Evolutionary conservation across 2,329 filamentous ascomycete genomes (phyloP), one percentile per base, ranked within the genome.

Genomic region (Neoscytalidium dimidiatum): DNA sequence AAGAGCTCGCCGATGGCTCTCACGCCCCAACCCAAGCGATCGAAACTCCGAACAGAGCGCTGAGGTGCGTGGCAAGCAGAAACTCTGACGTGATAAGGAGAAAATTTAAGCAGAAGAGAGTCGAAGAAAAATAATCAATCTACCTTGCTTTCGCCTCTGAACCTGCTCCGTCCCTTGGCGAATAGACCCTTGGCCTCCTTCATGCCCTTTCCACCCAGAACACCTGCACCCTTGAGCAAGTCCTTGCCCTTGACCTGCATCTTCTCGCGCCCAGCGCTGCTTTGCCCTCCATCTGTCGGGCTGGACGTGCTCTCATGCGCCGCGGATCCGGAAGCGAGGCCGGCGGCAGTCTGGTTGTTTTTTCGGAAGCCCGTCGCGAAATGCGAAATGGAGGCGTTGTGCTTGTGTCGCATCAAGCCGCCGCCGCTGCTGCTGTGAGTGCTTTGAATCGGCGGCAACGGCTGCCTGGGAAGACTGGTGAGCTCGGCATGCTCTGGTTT

Each of bases 181-280:
- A 97, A 89, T 68, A 97, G 79, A 61, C 94, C 94, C 81, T 97
- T 97, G 56, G 94, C 93, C 66, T 92, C 92, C 75, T 92, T 93
- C 68, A 86, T 85, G 33, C 87, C 88, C 72, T 89, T 90, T 26
- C 88, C 88, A 66, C 88, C 86, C 66, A 90, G 81, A 19, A 87
- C 80, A 62, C 92, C 92, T 63, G 94, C 94, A 23, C 90, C 90
- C 69, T 95, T 91, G 74, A 97, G 84, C 29, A 97, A 81, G 72
- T 96, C 93, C 80, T 97, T 97, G 75, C 94, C 89, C 81, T 94
- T 94, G 43, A 89, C 86, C 70, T 92, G 90, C 75, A 94, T 86
- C 64, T 76, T 72, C 61, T 73, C 69, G 64, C 65, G 73, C n/a
- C 66, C 71, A 57, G 69, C 68, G 51, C 70, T 73, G 70, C 38